Evolutionary conservation across 2,329 filamentous ascomycete genomes (phyloP).

Genomic region (Diplocarpon rosae): DNA sequence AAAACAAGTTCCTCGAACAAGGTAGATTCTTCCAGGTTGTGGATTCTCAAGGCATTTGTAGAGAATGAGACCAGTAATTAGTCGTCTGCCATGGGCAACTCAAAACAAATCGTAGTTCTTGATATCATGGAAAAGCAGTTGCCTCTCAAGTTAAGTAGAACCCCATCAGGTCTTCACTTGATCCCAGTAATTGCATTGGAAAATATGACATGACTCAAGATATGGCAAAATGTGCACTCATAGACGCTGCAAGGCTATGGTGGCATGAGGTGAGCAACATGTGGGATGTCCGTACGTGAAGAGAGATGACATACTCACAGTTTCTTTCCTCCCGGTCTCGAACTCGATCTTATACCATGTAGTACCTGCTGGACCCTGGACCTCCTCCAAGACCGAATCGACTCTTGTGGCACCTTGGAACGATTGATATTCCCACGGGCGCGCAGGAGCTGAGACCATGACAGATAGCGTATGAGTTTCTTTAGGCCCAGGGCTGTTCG

Average conservation of each 20-base stretch:
- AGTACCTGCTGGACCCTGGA: conserved; percentile 12
- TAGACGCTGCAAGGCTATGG: background rate
- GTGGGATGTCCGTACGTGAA: background rate
- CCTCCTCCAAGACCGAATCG: conserved; percentile 22
- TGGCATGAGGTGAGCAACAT: background rate
- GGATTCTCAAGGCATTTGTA: too few relatives aligned
- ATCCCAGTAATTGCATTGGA: too few relatives aligned
- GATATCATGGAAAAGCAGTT: too few relatives aligned
- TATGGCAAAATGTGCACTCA: too few relatives aligned
- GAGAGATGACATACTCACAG: conserved; percentile 20
- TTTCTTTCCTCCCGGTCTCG: conserved; percentile 24
- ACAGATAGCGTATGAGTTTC: conserved; percentile 16
- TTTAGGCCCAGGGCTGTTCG: conserved; percentile 6
- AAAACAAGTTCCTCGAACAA: too few relatives aligned
- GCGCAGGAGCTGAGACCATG: conserved; percentile 18
- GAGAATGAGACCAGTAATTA: too few relatives aligned
- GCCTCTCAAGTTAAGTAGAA: too few relatives aligned
- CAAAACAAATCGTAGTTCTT: too few relatives aligned
- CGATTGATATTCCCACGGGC: conserved; percentile 23
- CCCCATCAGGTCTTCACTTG: too few relatives aligned
- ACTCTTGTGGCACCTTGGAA: conserved; percentile 24
- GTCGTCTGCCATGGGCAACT: too few relatives aligned
- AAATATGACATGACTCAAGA: too few relatives aligned
- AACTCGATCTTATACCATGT: conserved; percentile 24
- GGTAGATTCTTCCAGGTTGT: too few relatives aligned